Evolutionary conservation across 2,329 filamentous ascomycete species (phyloP).

Genomic region (Emergomyces pasteurianus): DNA sequence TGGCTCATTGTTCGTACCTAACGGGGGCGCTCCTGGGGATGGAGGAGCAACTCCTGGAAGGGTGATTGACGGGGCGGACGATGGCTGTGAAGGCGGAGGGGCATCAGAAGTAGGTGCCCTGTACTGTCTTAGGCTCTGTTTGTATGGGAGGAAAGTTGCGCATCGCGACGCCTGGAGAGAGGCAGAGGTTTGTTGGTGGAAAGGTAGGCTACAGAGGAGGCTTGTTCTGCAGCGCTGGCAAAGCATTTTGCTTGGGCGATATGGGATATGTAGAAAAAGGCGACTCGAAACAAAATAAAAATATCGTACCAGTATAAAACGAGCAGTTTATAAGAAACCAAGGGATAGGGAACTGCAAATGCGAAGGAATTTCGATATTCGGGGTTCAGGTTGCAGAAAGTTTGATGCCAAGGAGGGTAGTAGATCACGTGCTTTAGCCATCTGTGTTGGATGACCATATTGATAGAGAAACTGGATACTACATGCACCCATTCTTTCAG

Average conservation of each 20-base stretch:
- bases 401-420: no score
- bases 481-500: no score
- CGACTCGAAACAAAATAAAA: not conserved
- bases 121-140: constrained; percentile 7
- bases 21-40: constrained; percentile 2
- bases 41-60: constrained; percentile 9
- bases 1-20: not conserved
- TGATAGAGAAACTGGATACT: no score
- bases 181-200: constrained; percentile 19
- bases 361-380: no score
- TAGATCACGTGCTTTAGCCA: no score
- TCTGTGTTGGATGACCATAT: no score
- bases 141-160: constrained; percentile 23
- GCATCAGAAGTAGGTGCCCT: constrained; percentile 24
- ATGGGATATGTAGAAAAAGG: not conserved
- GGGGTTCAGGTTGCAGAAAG: no score
- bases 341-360: no score
- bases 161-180: constrained; percentile 21
- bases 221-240: constrained; percentile 31
- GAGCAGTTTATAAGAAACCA: not conserved
- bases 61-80: constrained; percentile 3
- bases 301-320: not conserved
- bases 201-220: constrained; percentile 27
- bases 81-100: not conserved
- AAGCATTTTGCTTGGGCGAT: constrained; percentile 21